Percentiles rank a stretch among this genome's conserved stretches.
phyloP scores from a whole-genome alignment of 2,329 filamentous ascomycete genomes.

The Colletotrichum paranaense region DNA sequence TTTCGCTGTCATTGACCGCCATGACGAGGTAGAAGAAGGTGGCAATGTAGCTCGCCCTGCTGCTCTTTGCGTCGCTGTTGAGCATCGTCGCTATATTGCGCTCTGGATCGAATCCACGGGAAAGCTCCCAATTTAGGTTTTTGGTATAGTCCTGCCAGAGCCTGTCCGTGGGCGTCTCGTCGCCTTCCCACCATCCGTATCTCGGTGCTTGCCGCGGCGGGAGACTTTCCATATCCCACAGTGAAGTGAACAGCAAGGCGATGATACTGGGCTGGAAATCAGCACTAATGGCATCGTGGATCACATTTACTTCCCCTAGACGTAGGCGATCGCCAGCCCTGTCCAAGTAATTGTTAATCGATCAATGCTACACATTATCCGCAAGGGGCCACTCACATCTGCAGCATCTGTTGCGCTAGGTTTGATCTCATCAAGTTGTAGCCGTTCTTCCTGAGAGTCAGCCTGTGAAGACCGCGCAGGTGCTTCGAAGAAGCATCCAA shows the following conservation, averaged over 20 bases:
- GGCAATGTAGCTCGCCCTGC: slow-evolving; percentile 57
- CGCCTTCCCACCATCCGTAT: slow-evolving; percentile 51
- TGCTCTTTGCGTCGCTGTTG: slow-evolving; percentile 50
- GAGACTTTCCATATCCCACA: slow-evolving; percentile 52
- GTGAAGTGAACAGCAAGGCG: slow-evolving; percentile 55
- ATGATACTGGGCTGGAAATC: slow-evolving; percentile 58
- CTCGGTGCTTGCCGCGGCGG: slow-evolving; percentile 48
- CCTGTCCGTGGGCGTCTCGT: slow-evolving; percentile 48
- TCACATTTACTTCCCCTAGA: slow-evolving; percentile 51
- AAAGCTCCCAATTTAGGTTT: slow-evolving; percentile 51
- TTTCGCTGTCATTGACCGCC: slow-evolving; percentile 53
- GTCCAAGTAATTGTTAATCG: slow-evolving; percentile 6
- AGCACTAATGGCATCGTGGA: slow-evolving; percentile 38
- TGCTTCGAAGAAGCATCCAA: slow-evolving; percentile 56
- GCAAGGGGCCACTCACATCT: slow-evolving; percentile 46
- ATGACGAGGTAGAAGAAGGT: slow-evolving; percentile 60
- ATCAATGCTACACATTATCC: not conserved
- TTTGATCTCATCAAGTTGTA: slow-evolving; percentile 44
- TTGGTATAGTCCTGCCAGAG: slow-evolving; percentile 51
- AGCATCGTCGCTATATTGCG: slow-evolving; percentile 48
- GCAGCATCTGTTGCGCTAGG: slow-evolving; percentile 55
- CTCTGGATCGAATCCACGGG: slow-evolving; percentile 45
- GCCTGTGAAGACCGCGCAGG: slow-evolving; percentile 51
- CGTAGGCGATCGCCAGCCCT: slow-evolving; percentile 55
- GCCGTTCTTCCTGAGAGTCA: slow-evolving; percentile 40